Evolutionary conservation across 2,329 filamentous ascomycete genomes (phyloP), one percentile per base, ranked within the genome.

Genomic region (Fusarium liriodendri): DNA sequence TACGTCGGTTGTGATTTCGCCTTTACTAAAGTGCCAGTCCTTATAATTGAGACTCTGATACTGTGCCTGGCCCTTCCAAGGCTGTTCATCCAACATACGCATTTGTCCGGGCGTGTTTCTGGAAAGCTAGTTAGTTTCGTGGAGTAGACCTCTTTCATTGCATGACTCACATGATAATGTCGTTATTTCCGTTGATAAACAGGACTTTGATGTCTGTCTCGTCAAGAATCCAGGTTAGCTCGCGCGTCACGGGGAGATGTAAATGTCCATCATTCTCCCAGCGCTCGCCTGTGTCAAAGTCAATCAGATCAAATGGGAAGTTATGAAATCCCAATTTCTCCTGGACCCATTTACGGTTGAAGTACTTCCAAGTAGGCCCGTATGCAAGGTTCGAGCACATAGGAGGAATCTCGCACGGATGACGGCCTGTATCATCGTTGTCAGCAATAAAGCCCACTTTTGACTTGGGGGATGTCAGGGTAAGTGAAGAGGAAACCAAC

Each of bases 301-400:
- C 62, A 2, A 74, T 74, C 0, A 74, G 54, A 7, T 35, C 25
- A 27, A 72, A 74, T 1, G 40, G 38, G 3, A 66, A 69, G 5
- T 5, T n/a, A 1, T 40, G 18, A 4, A 74, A 74, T 0, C 71
- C 71, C 3, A 74, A 68, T 16, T 50, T 69, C 1, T 74, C 14
- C 29, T 74, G 68, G 2, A 72, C 71, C 71, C 68, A 74, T 0
- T n/a, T 54, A 0, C 60, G 47, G 4, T 74, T 74, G 7, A 74
- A 2, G 4, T 54, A 74, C 5, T 57, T 72, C 71, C 71, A 74
- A 1, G 66, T 68, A 9, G 68, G 7, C 2, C 47, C 27, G 6
- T 69, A 61, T 2, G 38, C 64, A 22, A 74, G 27, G 0, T 74
- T 74, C 0, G 71, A 74, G 37, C 71, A 74, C 1, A 32, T n/a